Evolutionary conservation across 2,329 filamentous ascomycete species (phyloP).

Genomic region (Beauveria pseudobassiana): DNA sequence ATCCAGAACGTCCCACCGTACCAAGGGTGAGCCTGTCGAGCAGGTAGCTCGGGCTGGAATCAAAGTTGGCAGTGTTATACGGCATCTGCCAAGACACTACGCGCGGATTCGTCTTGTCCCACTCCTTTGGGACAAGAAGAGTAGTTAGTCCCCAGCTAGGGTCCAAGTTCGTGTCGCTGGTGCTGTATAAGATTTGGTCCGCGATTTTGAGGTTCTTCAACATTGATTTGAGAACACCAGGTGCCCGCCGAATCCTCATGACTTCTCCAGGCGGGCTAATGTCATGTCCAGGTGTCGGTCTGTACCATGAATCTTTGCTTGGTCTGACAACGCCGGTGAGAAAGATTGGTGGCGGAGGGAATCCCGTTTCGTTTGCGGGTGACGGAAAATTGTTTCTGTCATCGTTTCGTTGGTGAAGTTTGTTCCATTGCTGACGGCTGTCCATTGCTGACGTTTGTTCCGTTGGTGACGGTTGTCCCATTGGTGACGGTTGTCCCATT

Average conservation of each 20-base stretch:
- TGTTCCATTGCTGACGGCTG: no score
- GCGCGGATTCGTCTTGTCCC: neutral
- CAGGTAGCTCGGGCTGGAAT: constrained; percentile 29
- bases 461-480: no score
- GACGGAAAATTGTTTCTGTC: no score
- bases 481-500: no score
- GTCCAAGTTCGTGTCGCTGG: constrained; percentile 24
- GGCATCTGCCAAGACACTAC: constrained; percentile 33
- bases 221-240: constrained; percentile 15
- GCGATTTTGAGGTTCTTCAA: constrained; percentile 11
- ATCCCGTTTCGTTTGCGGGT: no score
- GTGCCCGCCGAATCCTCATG: constrained; percentile 6
- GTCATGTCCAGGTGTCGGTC: constrained; percentile 15
- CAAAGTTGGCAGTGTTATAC: constrained; percentile 27
- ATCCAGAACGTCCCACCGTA: constrained; percentile 6
- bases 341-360: no score
- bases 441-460: no score
- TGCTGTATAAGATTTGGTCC: constrained; percentile 29
- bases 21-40: constrained; percentile 14
- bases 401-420: no score
- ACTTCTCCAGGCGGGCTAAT: neutral
- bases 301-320: constrained; percentile 26
- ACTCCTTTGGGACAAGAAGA: constrained; percentile 19
- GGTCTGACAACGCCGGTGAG: no score
- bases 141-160: constrained; percentile 30